Evolutionary conservation across 768 basidiomycete genomes (phyloP), one percentile per base, ranked within the genome.

Genomic region (Psilocybe cubensis): DNA sequence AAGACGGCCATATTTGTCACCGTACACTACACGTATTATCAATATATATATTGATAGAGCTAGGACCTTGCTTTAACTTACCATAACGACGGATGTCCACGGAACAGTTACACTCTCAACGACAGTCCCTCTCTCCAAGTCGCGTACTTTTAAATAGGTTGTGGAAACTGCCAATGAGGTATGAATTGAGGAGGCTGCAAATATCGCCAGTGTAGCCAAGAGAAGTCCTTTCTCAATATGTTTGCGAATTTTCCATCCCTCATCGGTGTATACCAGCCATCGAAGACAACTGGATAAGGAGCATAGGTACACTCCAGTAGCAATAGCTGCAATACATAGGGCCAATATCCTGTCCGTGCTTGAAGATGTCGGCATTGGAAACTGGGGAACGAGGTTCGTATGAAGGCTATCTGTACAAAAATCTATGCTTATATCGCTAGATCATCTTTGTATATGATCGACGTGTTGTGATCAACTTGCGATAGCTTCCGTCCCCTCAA

Each of bases 171-270:
- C 56, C 6, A 57, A 27, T 2, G 38, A 25, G 0, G 44, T 57
- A 25, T 57, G 49, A 2, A 50, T 14, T 20, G 56, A 50, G 4
- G 56, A 50, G 27, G 51, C 23, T 4, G 25, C 17, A 23, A 57
- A 57, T 28, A 57, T 49, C 4, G 49, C 38, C 5, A 57, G 12
- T 11, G 47, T 57, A 9, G 38, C 47, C 4, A 25, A 38, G 10
- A 57, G 17, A 18, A 38, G 28, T 11, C 28, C 44, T 25, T 23
- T 27, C 14, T 57, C 33, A 27, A 50, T 43, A 10, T 21, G n/a
- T 21, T 54, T 54, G n/a, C 56, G 33, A 17, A 57, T 11, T 17
- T 25, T 57, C 56, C 56, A 57, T 4, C 56, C 56, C 17, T 57
- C 56, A 29, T 57, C 56, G 24, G 38, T 31, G 38, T 35, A 57